A percentile compares a stretch with the other conserved stretches of the same genome.
Conservation (phyloP, 2,329 filamentous ascomycete species). For the Monilinia fructigena region DNA sequence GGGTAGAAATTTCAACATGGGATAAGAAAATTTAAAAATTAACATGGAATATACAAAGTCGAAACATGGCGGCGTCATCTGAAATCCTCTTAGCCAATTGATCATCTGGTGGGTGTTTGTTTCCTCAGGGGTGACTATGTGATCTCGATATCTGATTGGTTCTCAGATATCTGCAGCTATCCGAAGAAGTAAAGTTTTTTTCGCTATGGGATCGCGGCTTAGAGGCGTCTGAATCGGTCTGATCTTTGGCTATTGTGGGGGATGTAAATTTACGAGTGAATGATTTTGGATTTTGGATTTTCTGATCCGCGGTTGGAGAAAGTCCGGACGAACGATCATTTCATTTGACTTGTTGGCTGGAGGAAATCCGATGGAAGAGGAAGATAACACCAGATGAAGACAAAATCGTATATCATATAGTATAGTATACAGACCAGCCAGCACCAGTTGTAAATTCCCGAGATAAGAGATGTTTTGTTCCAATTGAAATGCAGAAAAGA, state of each 20-base stretch:
- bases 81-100: not conserved
- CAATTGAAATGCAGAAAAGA: not conserved
- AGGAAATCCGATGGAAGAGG: not conserved
- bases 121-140: not conserved
- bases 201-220: slow-evolving; percentile 14
- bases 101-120: slow-evolving; percentile 11
- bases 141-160: slow-evolving; percentile 12
- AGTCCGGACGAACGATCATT: not conserved
- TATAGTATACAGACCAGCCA: too few species aligned
- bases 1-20: not conserved
- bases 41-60: not conserved
- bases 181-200: not conserved
- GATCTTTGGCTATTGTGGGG: slow-evolving; percentile 6
- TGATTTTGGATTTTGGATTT: not conserved
- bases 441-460: not conserved
- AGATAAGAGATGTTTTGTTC: not conserved
- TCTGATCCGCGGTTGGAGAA: not conserved
- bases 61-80: slow-evolving; percentile 15
- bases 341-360: not conserved
- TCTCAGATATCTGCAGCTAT: not conserved
- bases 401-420: not conserved
- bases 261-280: not conserved
- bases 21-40: slow-evolving; percentile 4
- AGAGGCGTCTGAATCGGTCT: slow-evolving; percentile 18
- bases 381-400: not conserved